A percentile compares a stretch with the other conserved stretches of the same genome.
Evolutionary conservation across 2,329 filamentous ascomycete genomes (phyloP).

Genomic region (Paecilomyces formosus): DNA sequence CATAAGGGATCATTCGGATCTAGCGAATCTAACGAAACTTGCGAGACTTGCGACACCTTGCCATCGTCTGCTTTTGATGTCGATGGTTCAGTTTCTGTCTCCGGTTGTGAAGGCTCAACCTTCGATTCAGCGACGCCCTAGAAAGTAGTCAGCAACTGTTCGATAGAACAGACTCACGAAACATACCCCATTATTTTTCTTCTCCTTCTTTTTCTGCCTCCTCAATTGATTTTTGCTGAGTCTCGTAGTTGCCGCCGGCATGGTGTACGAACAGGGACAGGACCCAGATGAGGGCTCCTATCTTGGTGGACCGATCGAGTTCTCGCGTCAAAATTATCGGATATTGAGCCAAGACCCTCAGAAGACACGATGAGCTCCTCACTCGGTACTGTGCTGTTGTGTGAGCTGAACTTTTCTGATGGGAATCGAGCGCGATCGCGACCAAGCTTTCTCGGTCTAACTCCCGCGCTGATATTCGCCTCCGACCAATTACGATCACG

Average conservation of each 20-base stretch:
- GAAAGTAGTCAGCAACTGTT: conserved; percentile 10
- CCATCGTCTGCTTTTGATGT: conserved; percentile 31
- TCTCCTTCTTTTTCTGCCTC: conserved; percentile 88
- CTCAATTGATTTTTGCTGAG: conserved; percentile 91
- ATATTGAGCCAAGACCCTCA: background rate
- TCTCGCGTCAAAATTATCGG: background rate
- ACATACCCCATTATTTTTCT: conserved; percentile 62
- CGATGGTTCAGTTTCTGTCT: conserved; percentile 4
- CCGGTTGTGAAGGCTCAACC: conserved; percentile 3
- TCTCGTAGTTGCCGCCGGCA: conserved; percentile 43
- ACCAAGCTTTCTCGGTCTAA: background rate
- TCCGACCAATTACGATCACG: background rate
- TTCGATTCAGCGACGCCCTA: conserved; percentile 21
- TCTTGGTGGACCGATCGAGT: background rate
- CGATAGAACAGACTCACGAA: background rate
- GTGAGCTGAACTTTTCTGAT: background rate
- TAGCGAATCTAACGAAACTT: conserved; percentile 46
- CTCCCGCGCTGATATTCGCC: background rate
- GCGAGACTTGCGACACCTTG: conserved; percentile 28
- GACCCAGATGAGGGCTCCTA: background rate
- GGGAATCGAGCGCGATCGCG: background rate
- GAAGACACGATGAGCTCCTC: background rate
- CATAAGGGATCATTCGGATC: conserved; percentile 66
- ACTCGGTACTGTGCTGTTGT: background rate
- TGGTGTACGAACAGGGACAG: conserved; percentile 1